phyloP scores from a whole-genome alignment of 2,329 filamentous ascomycete species.

The Cladosporium cucumerinum region DNA sequence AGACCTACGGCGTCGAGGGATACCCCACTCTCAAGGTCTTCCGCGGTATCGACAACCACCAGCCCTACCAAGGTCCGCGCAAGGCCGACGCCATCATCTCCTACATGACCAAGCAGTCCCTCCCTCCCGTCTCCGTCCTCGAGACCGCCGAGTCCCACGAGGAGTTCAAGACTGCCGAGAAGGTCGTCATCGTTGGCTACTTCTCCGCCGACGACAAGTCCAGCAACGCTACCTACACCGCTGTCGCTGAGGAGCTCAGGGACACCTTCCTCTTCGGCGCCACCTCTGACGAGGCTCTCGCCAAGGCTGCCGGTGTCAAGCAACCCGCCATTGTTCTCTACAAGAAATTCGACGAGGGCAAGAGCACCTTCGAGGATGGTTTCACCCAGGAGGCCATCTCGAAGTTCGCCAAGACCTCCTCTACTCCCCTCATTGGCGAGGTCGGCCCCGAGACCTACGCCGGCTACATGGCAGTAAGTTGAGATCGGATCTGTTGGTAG shows the following conservation, averaged over 20 bases:
- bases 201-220: conserved; percentile 75
- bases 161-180: conserved; percentile 97
- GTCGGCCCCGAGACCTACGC: conserved; percentile 96
- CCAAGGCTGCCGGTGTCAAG: conserved; percentile 85
- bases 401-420: conserved; percentile 76
- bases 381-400: conserved; percentile 78
- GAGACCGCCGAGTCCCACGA: conserved; percentile 72
- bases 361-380: conserved; percentile 75
- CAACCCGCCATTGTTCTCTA: conserved; percentile 87
- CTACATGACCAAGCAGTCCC: conserved; percentile 98
- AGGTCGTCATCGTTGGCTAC: conserved; percentile 91
- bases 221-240: conserved; percentile 80
- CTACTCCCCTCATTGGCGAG: conserved; percentile 89
- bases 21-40: conserved; percentile 99
- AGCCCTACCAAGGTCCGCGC: conserved; percentile 82
- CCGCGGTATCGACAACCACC: conserved; percentile 78
- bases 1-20: conserved; percentile 85
- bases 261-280: conserved; percentile 92
- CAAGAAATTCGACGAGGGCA: conserved; percentile 97
- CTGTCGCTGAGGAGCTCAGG: conserved; percentile 70
- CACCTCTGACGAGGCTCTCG: conserved; percentile 75
- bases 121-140: conserved; percentile 84
- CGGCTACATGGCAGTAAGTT: conserved; percentile 76
- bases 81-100: conserved; percentile 74
- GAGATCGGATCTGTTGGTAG: background rate